Evolutionary conservation across 2,329 filamentous ascomycete genomes (phyloP).

Genomic region (Trichoderma afroharzianum): DNA sequence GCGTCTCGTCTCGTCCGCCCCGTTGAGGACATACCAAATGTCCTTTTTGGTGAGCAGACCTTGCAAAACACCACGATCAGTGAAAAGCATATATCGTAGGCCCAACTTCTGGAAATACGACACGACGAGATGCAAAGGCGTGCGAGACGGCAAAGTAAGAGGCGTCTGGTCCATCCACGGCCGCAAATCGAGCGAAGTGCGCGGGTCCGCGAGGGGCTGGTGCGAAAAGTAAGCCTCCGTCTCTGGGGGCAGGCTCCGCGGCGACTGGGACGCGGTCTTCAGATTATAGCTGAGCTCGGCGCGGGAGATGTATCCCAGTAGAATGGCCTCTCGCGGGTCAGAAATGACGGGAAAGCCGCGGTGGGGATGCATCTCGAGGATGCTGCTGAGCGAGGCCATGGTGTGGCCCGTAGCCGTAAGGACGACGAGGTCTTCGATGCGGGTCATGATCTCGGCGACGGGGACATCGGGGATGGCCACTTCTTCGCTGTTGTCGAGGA

Average conservation of each 20-base stretch:
- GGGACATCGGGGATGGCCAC: slow-evolving; percentile 78
- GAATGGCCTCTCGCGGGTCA: slow-evolving; percentile 69
- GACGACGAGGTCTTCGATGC: slow-evolving; percentile 83
- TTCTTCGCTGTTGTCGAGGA: slow-evolving; percentile 85
- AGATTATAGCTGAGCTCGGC: slow-evolving; percentile 82
- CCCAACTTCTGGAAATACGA: slow-evolving; percentile 94
- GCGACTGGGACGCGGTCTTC: slow-evolving; percentile 50
- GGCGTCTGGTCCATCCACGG: slow-evolving; percentile 99
- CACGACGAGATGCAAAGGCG: slow-evolving; percentile 77
- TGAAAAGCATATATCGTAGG: slow-evolving; percentile 83
- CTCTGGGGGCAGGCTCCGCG: slow-evolving; percentile 60
- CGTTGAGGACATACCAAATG: slow-evolving; percentile 88
- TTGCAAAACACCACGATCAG: slow-evolving; percentile 74
- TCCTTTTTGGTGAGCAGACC: slow-evolving; percentile 96
- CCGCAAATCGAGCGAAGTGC: slow-evolving; percentile 76
- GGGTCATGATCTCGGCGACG: slow-evolving; percentile 86
- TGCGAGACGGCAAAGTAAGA: slow-evolving; percentile 76
- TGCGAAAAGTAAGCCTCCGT: slow-evolving; percentile 83
- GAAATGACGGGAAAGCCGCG: slow-evolving; percentile 90
- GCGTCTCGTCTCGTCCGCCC: slow-evolving; percentile 60
- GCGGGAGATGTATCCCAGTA: slow-evolving; percentile 91
- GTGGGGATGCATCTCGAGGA: slow-evolving; percentile 72
- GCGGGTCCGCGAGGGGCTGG: slow-evolving; percentile 74
- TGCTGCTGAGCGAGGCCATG: slow-evolving; percentile 65
- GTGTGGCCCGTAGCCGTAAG: slow-evolving; percentile 87